Base-by-base conservation (phyloP, 1,139 yeast species). In the Pichia sp. region DNA sequence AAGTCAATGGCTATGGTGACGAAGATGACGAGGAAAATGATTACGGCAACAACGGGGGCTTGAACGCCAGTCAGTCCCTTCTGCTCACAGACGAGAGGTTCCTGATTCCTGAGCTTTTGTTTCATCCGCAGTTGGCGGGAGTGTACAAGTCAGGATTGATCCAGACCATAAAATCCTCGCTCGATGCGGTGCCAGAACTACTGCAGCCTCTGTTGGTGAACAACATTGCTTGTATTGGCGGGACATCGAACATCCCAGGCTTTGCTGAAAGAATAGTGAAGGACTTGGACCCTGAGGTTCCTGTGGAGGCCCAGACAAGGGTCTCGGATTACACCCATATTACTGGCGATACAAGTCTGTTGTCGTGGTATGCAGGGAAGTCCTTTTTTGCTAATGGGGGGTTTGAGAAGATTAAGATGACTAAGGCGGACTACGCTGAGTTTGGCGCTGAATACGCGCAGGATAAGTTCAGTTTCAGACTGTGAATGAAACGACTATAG, bases 91-190 rank as follows among this genome's bases (percentile, higher is more conserved):
- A 92, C 67, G 99, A 95, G 67, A 72, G 97, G 53, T 93, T 93
- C 67, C 77, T 89, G 3, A 80, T 88, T 3, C 97, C 99, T 0
- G 99, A 95, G 67, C 75, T 90, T 1, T 75, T 88, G 50, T 92
- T 89, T 70, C 89, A 85, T 61, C 99, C 99, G 0, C 92, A 87
- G 59, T 82, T 89, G 53, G 80, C 95, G 1, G 90, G 90, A 8
- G 74, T 92, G 50, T 82, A 80, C 57, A 82, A 90, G 62, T 83
- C 93, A 0, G 90, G 92, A 0, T 64, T 86, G 2, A 74, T 84
- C 1, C 95, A 88, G 63, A 78, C 93, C 4, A 82, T 89, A 1
- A 79, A 85, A 47, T 90, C 88, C 58, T 75, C 90, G 32, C 75
- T 93, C 10, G 76, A 80, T 67, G 74, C 85, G 34, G 78, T 89